phyloP scores from a whole-genome alignment of 441 rosid species.

The Metrosideros polymorpha region DNA sequence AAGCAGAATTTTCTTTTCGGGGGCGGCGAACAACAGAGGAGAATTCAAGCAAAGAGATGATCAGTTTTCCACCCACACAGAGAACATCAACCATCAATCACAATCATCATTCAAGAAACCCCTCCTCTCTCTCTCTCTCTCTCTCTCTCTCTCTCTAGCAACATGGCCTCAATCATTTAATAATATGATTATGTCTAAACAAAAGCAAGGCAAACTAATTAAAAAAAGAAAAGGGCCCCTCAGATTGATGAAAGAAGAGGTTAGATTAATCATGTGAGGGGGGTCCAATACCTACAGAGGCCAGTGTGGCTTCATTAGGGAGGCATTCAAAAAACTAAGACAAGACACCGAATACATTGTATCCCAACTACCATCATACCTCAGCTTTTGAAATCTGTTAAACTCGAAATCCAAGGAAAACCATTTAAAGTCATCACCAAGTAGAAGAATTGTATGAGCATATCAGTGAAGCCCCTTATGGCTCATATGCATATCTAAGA shows the following conservation, averaged over 20 bases:
- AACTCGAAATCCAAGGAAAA: background rate
- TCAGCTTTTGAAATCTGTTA: background rate
- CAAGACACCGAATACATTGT: conserved; percentile 6
- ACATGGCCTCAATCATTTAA: conserved; percentile 15
- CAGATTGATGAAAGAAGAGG: conserved; percentile 8
- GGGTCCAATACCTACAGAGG: conserved; percentile 30
- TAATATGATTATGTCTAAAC: conserved; percentile 8
- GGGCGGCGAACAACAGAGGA: background rate
- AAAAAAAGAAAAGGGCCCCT: conserved; percentile 5
- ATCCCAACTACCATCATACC: background rate
- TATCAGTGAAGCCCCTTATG: background rate
- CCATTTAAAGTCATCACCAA: background rate
- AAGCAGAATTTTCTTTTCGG: background rate
- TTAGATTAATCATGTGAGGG: conserved; percentile 16
- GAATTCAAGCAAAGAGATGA: background rate
- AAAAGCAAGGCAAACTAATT: background rate
- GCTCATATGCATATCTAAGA: background rate
- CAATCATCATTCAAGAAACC: background rate
- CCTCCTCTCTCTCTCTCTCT: background rate
- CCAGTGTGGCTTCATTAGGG: conserved; percentile 58
- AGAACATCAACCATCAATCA: background rate
- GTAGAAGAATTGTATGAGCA: background rate
- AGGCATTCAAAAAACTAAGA: conserved; percentile 1
- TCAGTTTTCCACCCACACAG: background rate
- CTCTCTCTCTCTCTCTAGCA: background rate